Evolutionary conservation across 73 alveolate genomes (phyloP), one percentile per base, ranked within the genome.

Genomic region (Paraurostyla sp.): DNA sequence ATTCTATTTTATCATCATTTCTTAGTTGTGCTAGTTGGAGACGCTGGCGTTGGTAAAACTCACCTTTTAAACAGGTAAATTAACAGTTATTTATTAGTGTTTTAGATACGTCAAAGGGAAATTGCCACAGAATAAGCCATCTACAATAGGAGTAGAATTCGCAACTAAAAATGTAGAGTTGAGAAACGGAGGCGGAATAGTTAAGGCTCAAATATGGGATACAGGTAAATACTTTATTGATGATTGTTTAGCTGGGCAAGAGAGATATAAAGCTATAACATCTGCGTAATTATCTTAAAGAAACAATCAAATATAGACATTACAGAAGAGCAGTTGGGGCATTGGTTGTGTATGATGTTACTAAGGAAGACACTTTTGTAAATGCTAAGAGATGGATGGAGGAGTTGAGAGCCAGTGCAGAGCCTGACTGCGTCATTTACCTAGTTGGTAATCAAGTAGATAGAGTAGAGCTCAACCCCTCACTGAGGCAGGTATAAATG

Each of bases 271-370:
- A 49, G 93, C 96, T 7, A 84, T 94, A 15, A 92, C 96, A n/a
- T 88, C 95, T 46, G 93, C 96, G 97, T 92, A 88, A 43, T 59
- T 40, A 27, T 33, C 71, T 43, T 45, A 45, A 45, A 43, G 33
- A 68, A 23, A 18, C 49, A 22, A 13, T 20, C 22, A 46, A 45
- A 45, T 75, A 20, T 86, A 86, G 88, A 30, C 99, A 97, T 85
- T 97, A 97, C 85, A 65, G 99, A 58, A 95, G 99, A 50, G 99
- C 98, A 27, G 98, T 95, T 18, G 99, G 99, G 42, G 99, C 99
- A 42, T 85, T 97, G 80, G 96, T 97, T 29, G 99, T 97, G 60
- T 97, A 97, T 71, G 99, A 97, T 88, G 97, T 97, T 20, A 96
- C 98, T 51, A 87, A 96, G 78, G 92, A 95, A 83, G 92, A 89